A percentile compares a stretch with the other conserved stretches of the same genome.
Evolutionary conservation across 768 basidiomycete species (phyloP).

Genomic region (Boletus sp.): DNA sequence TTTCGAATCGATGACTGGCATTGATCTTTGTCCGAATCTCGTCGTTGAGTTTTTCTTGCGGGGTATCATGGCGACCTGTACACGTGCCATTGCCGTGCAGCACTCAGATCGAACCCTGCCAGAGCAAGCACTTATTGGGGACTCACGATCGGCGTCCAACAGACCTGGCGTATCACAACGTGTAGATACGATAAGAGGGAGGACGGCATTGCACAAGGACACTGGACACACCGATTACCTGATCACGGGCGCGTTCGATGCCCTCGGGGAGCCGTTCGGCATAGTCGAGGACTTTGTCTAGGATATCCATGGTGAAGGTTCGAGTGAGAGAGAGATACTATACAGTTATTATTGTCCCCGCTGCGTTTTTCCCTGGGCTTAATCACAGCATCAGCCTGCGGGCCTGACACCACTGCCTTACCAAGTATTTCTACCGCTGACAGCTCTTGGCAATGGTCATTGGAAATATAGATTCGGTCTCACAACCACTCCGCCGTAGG

Average conservation of each 20-base stretch:
- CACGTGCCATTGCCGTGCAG: neutral
- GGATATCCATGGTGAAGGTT: constrained; percentile 36
- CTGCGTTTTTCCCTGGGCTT: neutral
- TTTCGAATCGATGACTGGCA: constrained; percentile 74
- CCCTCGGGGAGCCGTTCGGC: constrained; percentile 39
- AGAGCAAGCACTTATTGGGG: neutral
- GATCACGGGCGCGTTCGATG: constrained; percentile 34
- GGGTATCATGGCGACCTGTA: constrained; percentile 67
- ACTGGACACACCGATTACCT: constrained; percentile 33
- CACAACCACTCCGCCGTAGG: neutral
- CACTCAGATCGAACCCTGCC: neutral
- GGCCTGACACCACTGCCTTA: neutral
- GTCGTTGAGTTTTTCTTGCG: constrained; percentile 69
- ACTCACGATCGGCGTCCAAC: constrained; percentile 34
- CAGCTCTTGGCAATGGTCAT: neutral
- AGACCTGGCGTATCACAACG: constrained; percentile 24
- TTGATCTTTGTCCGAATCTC: constrained; percentile 71
- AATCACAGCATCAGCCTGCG: constrained; percentile 3
- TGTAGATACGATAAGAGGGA: neutral
- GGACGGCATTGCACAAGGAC: neutral
- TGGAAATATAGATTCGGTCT: constrained; percentile 1
- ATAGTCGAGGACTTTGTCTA: constrained; percentile 35
- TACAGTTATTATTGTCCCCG: neutral
- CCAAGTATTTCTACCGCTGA: neutral
- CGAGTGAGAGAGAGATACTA: neutral